A percentile compares a stretch with the other conserved stretches of the same genome.
Evolutionary conservation across 208 protist genomes (phyloP).

Genomic region (Angomonas ambiguus): DNA sequence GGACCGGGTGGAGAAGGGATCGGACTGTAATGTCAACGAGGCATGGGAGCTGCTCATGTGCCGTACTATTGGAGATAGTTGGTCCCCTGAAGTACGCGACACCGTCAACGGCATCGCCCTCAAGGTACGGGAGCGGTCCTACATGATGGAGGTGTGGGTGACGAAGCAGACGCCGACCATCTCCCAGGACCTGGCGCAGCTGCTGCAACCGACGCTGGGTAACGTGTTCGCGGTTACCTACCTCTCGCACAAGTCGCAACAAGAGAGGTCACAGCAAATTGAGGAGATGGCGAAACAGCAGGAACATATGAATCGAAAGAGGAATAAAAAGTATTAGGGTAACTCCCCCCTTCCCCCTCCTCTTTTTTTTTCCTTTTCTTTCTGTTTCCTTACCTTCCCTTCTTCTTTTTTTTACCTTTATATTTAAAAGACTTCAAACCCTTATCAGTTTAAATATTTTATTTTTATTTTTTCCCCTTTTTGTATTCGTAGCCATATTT

Average conservation of each 20-base stretch:
- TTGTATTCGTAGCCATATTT: neutral
- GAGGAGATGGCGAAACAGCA: constrained; percentile 37
- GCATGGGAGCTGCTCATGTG: constrained; percentile 82
- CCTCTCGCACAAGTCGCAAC: constrained; percentile 49
- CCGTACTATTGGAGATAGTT: constrained; percentile 81
- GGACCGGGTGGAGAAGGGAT: constrained; percentile 19
- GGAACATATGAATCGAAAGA: constrained; percentile 23
- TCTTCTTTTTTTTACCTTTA: neutral
- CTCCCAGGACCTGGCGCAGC: constrained; percentile 54
- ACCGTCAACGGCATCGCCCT: constrained; percentile 77
- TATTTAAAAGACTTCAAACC: neutral
- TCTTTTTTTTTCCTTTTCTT: neutral
- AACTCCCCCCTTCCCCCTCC: neutral
- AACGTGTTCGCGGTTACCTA: constrained; percentile 49
- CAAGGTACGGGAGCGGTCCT: constrained; percentile 70
- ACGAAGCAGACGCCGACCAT: constrained; percentile 56
- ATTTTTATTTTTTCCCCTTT: neutral
- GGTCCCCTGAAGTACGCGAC: constrained; percentile 54
- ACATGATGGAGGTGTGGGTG: constrained; percentile 83
- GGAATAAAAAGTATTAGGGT: neutral
- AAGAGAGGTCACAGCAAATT: constrained; percentile 48
- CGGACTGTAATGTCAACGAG: constrained; percentile 41
- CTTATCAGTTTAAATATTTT: no score
- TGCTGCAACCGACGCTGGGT: constrained; percentile 53
- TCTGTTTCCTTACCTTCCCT: neutral